These are phyloP conservation scores for Cyclotella cryptica DNA, from an alignment of 108 stramenopile genomes.

Conservation along the genomic window DNA sequence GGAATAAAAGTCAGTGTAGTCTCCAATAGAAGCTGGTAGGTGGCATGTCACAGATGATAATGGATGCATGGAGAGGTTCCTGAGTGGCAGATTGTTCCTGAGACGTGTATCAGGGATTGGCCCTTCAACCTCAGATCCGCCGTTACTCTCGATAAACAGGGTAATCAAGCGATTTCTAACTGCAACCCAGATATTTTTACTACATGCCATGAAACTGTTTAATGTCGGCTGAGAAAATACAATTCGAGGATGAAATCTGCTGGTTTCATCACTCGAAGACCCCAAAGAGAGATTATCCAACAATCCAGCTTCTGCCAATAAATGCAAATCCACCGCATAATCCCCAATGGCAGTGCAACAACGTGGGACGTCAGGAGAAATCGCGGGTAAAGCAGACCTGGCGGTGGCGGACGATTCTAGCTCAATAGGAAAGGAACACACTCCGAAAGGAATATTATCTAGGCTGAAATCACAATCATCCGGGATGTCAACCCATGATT, in stretches of 20 bases:
- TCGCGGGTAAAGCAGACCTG: not conserved
- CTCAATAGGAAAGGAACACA: conserved; percentile 59
- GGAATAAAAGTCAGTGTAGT: conserved; percentile 94
- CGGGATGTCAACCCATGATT: conserved; percentile 70
- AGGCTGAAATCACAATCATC: conserved; percentile 80
- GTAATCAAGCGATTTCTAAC: conserved; percentile 67
- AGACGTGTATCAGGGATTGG: conserved; percentile 35
- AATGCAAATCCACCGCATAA: conserved; percentile 68
- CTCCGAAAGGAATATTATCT: conserved; percentile 89
- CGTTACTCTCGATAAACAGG: conserved; percentile 58
- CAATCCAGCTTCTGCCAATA: conserved; percentile 80
- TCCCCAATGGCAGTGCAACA: conserved; percentile 82
- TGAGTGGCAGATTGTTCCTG: conserved; percentile 44
- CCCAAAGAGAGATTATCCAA: conserved; percentile 46
- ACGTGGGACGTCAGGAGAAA: conserved; percentile 38
- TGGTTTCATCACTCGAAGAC: not conserved
- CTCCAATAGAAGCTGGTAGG: conserved; percentile 85
- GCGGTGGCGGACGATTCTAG: not conserved
- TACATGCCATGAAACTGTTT: conserved; percentile 76
- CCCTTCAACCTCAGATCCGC: conserved; percentile 8
- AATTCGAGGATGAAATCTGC: conserved; percentile 56
- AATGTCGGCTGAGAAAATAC: conserved; percentile 59
- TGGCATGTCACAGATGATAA: conserved; percentile 61
- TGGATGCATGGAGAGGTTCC: conserved; percentile 54
- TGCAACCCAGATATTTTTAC: conserved; percentile 67